A percentile compares a stretch with the other conserved stretches of the same genome.
Evolutionary conservation across 176 grass and related monocot genomes (phyloP).

Genomic region (Bonia amplexicaulis): DNA sequence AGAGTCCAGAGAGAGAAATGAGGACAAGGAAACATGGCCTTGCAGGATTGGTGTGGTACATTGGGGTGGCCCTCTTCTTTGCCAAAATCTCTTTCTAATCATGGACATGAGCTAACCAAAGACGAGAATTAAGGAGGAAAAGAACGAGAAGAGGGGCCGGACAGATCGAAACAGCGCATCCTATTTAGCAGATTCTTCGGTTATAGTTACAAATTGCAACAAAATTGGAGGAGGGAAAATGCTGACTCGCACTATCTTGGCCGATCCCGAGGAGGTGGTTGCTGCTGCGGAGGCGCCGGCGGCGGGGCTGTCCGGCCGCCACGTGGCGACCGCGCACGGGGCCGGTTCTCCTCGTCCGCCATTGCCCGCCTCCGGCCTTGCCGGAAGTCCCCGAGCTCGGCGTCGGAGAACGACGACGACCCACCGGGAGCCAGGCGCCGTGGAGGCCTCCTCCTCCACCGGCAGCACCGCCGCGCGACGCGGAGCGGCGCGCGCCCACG

Average conservation of each 20-base stretch:
- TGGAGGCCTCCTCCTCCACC: background rate
- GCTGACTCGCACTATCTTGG: conserved; percentile 13
- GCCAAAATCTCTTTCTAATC: background rate
- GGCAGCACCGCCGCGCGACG: conserved; percentile 38
- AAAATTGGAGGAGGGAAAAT: conserved; percentile 12
- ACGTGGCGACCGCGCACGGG: background rate
- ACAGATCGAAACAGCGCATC: background rate
- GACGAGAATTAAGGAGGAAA: background rate
- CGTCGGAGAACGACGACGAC: conserved; percentile 63
- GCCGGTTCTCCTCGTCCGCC: background rate
- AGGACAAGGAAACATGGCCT: background rate
- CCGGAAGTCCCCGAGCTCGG: conserved; percentile 45
- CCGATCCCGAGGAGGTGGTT: conserved; percentile 20
- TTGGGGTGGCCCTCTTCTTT: background rate
- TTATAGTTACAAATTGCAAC: background rate
- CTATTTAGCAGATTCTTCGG: conserved; percentile 11
- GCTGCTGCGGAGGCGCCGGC: background rate
- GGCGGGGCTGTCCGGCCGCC: background rate
- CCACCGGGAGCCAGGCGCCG: conserved; percentile 26
- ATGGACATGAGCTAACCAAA: background rate
- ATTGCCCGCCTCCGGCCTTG: conserved; percentile 21
- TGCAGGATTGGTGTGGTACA: background rate
- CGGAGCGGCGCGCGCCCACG: conserved; percentile 51
- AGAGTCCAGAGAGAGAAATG: background rate
- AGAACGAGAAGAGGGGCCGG: background rate